phyloP scores from a whole-genome alignment of 805 yeast species.

The Brettanomyces sp. region DNA sequence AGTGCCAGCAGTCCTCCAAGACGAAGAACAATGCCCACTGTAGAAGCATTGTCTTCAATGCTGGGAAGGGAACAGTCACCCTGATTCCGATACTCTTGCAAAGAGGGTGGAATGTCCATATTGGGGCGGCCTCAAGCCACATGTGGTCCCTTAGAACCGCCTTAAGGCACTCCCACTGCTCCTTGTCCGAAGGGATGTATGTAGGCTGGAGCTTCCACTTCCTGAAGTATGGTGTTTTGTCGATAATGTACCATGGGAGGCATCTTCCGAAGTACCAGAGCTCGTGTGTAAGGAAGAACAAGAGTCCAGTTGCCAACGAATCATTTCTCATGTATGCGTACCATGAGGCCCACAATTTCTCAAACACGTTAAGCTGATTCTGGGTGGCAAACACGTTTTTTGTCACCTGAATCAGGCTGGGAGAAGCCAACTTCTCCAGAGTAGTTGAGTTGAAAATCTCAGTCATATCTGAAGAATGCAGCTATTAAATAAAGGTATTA shows the following conservation, averaged over 20 bases:
- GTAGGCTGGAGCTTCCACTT: slow-evolving; percentile 46
- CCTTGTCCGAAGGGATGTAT: slow-evolving; percentile 42
- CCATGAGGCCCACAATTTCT: slow-evolving; percentile 48
- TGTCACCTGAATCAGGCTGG: slow-evolving; percentile 26
- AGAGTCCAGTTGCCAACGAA: slow-evolving; percentile 46
- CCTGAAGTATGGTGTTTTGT: slow-evolving; percentile 41
- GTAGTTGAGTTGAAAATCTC: slow-evolving; percentile 25
- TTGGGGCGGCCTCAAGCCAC: slow-evolving; percentile 50
- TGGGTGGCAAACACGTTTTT: slow-evolving; percentile 29
- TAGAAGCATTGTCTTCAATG: slow-evolving; percentile 28
- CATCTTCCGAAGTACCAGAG: slow-evolving; percentile 51
- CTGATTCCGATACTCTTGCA: slow-evolving; percentile 39
- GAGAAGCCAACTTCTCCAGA: slow-evolving; percentile 14
- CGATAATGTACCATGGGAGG: slow-evolving; percentile 49
- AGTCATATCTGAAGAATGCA: slow-evolving; percentile 14
- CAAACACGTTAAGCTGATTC: slow-evolving; percentile 33
- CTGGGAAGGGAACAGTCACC: slow-evolving; percentile 46
- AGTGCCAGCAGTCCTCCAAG: slow-evolving; percentile 52
- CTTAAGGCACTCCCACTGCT: slow-evolving; percentile 55
- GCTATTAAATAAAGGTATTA: not conserved
- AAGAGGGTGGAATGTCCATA: slow-evolving; percentile 55
- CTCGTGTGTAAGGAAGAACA: slow-evolving; percentile 47
- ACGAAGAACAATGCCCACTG: slow-evolving; percentile 43
- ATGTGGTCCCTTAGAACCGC: slow-evolving; percentile 49
- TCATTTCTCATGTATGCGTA: slow-evolving; percentile 46